These are phyloP conservation scores for Lenwebbia sp. DNA, from an alignment of 345 rosid genomes.

Conservation along the genomic window DNA sequence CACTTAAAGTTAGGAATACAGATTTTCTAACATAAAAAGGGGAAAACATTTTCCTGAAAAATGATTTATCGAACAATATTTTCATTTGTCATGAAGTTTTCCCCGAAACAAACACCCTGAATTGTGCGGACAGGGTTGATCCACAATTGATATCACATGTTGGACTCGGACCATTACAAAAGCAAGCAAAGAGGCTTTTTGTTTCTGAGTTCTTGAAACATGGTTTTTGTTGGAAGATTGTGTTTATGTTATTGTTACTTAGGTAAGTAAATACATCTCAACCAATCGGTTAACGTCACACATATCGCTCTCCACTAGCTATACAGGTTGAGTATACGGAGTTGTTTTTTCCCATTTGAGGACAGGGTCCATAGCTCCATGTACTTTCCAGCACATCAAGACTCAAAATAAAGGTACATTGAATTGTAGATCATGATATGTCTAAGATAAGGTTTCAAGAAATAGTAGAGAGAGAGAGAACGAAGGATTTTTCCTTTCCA, in stretches of 20 bases:
- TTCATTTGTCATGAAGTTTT: no score
- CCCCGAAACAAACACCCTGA: no score
- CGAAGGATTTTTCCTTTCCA: neutral
- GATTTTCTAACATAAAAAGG: no score
- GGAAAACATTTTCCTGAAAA: no score
- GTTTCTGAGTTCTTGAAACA: neutral
- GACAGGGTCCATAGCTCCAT: neutral
- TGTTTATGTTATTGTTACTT: neutral
- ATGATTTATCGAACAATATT: no score
- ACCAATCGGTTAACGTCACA: neutral
- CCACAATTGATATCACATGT: neutral
- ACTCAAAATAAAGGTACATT: neutral
- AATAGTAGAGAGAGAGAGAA: neutral
- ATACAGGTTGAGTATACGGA: neutral
- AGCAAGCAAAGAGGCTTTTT: neutral
- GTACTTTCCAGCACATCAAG: neutral
- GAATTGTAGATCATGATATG: neutral
- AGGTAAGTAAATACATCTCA: neutral
- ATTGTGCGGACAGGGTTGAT: neutral
- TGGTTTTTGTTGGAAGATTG: neutral
- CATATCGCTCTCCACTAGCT: neutral
- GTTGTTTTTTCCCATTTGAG: neutral
- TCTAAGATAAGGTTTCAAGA: neutral
- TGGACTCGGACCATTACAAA: neutral
- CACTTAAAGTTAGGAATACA: no score